Evolutionary conservation across 2,329 filamentous ascomycete species (phyloP), one percentile per base, ranked within the genome.

Genomic region (Gremmenia infestans): DNA sequence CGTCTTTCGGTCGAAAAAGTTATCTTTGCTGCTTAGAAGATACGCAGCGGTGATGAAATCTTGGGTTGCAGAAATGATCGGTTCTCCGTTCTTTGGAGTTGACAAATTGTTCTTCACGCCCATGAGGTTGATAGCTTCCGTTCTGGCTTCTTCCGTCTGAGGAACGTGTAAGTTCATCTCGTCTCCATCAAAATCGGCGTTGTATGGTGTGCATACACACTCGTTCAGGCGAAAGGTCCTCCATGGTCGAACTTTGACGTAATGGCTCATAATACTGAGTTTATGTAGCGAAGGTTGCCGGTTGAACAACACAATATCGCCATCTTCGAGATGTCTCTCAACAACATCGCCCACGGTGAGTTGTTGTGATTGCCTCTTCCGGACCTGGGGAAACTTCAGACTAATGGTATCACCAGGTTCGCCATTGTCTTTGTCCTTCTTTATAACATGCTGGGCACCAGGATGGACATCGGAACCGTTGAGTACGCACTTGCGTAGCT

Each of bases 141-240:
- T 90, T 55, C 94, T 83, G 11, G 94, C 93, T 73, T 99, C 94
- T 74, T 99, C 94, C 0, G 94, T 97, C 70, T 99, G 94, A 2
- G 94, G 94, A 15, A 99, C 92, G 73, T 99, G 94, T 48, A 99
- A 75, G 66, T 99, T 99, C 94, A 99, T 99, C 72, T 99, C 94
- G 66, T 99, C 94, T 58, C 94, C 94, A 67, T 99, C 94, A 65
- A 99, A 99, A 81, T 99, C 94, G 54, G 94, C 94, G 66, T 99
- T 99, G 78, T 99, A 99, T 3, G 94, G 94, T 59, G 89, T 92
- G 73, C 94, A 99, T 1, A 96, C 94, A 81, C 94, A 99, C 71
- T 99, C 94, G 70, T 99, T 99, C 17, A 99, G 80, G 53, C 94
- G 87, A 71, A 99, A 97, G 0, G 94, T 99, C 72, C 92, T 86